Evolutionary conservation across 768 basidiomycete genomes (phyloP).

Genomic region (Cystobasidium tubakii): DNA sequence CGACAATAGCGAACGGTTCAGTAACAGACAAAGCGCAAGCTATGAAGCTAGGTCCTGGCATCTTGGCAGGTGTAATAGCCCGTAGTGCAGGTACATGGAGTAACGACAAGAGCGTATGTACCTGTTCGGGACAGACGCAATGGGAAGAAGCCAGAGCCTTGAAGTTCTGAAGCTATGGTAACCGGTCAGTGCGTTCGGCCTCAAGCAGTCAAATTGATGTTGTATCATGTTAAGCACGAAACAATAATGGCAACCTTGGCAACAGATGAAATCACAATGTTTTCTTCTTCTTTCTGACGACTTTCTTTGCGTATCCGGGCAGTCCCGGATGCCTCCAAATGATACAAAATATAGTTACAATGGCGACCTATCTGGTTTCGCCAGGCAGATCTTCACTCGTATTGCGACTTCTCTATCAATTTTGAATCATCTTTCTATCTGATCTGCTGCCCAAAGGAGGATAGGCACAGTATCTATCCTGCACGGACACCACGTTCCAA

Average conservation of each 20-base stretch:
- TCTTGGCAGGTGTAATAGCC: constrained; percentile 36
- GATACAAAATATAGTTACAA: not conserved
- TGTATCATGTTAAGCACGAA: not conserved
- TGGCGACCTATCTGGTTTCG: not conserved
- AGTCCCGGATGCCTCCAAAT: not conserved
- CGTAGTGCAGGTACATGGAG: constrained; percentile 35
- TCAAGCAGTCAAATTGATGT: not conserved
- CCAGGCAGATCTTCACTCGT: too few relatives aligned
- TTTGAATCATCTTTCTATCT: constrained; percentile 24
- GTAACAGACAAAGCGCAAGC: not conserved
- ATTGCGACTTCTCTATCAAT: not conserved
- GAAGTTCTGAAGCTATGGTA: constrained; percentile 5
- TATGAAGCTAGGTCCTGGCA: constrained; percentile 22
- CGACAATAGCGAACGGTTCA: not conserved
- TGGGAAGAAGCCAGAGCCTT: constrained; percentile 23
- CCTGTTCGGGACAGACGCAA: constrained; percentile 25
- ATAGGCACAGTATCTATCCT: constrained; percentile 19
- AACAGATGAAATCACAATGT: too few relatives aligned
- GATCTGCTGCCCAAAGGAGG: constrained; percentile 25
- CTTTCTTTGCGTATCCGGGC: not conserved
- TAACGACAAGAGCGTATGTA: constrained; percentile 37
- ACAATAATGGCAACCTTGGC: too few relatives aligned
- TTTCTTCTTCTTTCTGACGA: not conserved
- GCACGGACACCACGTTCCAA: constrained; percentile 17
- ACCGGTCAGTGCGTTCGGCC: not conserved